Evolutionary conservation across 441 rosid genomes (phyloP).

Genomic region (Adansonia grandidieri): DNA sequence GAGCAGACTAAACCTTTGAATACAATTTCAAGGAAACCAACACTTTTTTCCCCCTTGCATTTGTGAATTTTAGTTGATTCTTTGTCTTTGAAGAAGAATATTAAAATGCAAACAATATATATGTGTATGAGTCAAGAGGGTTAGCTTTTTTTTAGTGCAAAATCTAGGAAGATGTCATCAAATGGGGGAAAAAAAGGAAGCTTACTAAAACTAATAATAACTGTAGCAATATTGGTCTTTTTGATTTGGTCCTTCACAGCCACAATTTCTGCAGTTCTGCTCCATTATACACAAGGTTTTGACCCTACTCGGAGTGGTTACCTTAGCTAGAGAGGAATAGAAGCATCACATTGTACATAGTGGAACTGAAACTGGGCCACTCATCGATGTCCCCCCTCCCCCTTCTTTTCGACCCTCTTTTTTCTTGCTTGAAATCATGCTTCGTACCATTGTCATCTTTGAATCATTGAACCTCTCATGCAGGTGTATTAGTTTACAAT

Average conservation of each 20-base stretch:
- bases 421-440: slow-evolving; percentile 6
- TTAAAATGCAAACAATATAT: background rate
- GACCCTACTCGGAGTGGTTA: slow-evolving; percentile 17
- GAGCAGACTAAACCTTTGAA: background rate
- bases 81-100: slow-evolving; percentile 4
- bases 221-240: background rate
- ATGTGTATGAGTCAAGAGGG: background rate
- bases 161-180: background rate
- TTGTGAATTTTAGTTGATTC: background rate
- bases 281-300: background rate
- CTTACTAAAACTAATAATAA: background rate
- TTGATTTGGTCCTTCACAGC: background rate
- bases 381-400: background rate
- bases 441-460: background rate
- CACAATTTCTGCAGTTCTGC: slow-evolving; percentile 23
- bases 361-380: slow-evolving; percentile 26
- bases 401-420: background rate
- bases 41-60: background rate
- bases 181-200: no score
- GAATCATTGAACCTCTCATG: slow-evolving; percentile 11
- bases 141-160: background rate
- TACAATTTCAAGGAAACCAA: slow-evolving; percentile 15
- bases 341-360: slow-evolving; percentile 18
- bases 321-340: slow-evolving; percentile 5
- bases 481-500: background rate